Percentiles rank a stretch among this genome's conserved stretches.
phyloP scores from a whole-genome alignment of 1,139 yeast genomes.

The Dujonia santamariae region DNA sequence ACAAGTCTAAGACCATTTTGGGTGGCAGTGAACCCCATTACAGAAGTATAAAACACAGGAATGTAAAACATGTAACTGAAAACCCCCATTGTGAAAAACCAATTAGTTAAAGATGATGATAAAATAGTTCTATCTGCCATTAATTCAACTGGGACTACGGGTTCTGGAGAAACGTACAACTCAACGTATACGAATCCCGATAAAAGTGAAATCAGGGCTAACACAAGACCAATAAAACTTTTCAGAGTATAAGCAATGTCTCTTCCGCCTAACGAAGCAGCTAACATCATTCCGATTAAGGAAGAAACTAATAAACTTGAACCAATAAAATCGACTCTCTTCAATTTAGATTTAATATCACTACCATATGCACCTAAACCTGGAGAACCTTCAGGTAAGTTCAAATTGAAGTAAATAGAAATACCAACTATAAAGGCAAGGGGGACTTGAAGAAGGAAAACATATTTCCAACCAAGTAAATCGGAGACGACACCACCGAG shows the following conservation, averaged over 20 bases:
- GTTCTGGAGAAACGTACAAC: constrained; percentile 54
- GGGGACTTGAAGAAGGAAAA: constrained; percentile 57
- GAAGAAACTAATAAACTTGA: constrained; percentile 56
- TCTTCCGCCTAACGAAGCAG: constrained; percentile 68
- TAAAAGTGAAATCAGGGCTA: constrained; percentile 20
- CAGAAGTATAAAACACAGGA: constrained; percentile 64
- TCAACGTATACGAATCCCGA: constrained; percentile 50
- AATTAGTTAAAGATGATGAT: constrained; percentile 64
- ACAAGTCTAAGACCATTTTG: constrained; percentile 61
- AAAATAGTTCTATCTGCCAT: constrained; percentile 56
- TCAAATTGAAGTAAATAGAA: constrained; percentile 33
- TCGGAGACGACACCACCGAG: constrained; percentile 70
- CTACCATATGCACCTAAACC: constrained; percentile 44
- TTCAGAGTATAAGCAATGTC: constrained; percentile 39
- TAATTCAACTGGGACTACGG: constrained; percentile 62
- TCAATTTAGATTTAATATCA: constrained; percentile 39
- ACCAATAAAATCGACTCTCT: constrained; percentile 72
- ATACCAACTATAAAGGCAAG: constrained; percentile 51
- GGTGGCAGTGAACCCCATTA: constrained; percentile 52
- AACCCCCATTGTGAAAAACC: constrained; percentile 59
- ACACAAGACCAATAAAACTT: constrained; percentile 28
- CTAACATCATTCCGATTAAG: constrained; percentile 53
- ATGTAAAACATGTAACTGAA: constrained; percentile 57
- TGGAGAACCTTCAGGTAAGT: constrained; percentile 47
- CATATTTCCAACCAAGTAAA: constrained; percentile 76